These are phyloP conservation scores for Aschersonia sp. DNA, from an alignment of 2,329 filamentous ascomycete species.

Conservation along the genomic window DNA sequence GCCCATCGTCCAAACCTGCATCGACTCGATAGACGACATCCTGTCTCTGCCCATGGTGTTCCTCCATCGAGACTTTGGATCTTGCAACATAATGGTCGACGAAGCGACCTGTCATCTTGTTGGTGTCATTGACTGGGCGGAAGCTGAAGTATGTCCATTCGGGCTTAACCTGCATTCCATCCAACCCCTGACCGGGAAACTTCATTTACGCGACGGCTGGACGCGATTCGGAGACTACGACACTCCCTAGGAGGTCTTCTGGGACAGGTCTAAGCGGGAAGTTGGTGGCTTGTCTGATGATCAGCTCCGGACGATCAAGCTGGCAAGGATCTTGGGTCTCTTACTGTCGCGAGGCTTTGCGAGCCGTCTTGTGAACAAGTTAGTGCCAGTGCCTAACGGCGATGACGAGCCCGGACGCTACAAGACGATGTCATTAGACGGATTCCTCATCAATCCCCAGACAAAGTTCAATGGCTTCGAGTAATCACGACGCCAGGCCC, in stretches of 20 bases:
- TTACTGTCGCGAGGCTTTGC: conserved; percentile 22
- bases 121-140: conserved; percentile 27
- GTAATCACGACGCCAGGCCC: no score
- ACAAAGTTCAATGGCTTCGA: conserved; percentile 14
- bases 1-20: conserved; percentile 13
- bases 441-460: conserved; percentile 17
- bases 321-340: conserved; percentile 17
- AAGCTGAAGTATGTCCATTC: conserved; percentile 24
- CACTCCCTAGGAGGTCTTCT: conserved; percentile 15
- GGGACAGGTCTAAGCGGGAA: conserved; percentile 15
- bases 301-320: conserved; percentile 12
- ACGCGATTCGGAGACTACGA: conserved; percentile 18
- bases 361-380: conserved; percentile 20
- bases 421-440: conserved; percentile 22
- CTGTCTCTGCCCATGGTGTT: conserved; percentile 24
- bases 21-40: conserved; percentile 16
- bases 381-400: conserved; percentile 15
- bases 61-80: conserved; percentile 21
- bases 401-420: conserved; percentile 22
- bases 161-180: conserved; percentile 22
- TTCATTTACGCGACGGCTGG: conserved; percentile 21
- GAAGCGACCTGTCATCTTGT: conserved; percentile 18
- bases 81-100: conserved; percentile 25
- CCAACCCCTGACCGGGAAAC: conserved; percentile 15
- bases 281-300: conserved; percentile 14